Evolutionary conservation across 2,329 filamentous ascomycete genomes (phyloP).

Genomic region (Tolypocladium amazonense): DNA sequence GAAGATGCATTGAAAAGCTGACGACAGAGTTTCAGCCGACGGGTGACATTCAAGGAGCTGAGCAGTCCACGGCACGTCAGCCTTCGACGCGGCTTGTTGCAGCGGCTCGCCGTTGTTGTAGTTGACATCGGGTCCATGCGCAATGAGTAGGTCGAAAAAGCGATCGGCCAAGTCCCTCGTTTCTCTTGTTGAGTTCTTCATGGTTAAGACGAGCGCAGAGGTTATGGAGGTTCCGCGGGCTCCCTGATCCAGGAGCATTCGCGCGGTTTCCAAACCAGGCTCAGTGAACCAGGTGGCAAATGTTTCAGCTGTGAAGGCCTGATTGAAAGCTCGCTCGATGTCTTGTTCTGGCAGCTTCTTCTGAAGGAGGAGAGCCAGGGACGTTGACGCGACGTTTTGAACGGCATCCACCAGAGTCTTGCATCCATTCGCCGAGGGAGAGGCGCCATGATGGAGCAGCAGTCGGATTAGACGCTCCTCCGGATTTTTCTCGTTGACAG

Average conservation of each 20-base stretch:
- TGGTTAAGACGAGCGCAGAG: slow-evolving; percentile 32
- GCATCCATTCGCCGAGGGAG: slow-evolving; percentile 38
- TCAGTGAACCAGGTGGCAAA: slow-evolving; percentile 34
- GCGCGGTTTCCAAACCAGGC: slow-evolving; percentile 34
- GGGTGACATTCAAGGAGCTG: slow-evolving; percentile 40
- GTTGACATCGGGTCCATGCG: slow-evolving; percentile 35
- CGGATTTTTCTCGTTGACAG: slow-evolving; percentile 40
- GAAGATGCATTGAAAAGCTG: slow-evolving; percentile 47
- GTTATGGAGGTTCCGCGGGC: slow-evolving; percentile 34
- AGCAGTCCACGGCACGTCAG: slow-evolving; percentile 36
- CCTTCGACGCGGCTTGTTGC: slow-evolving; percentile 40
- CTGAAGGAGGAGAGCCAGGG: slow-evolving; percentile 32
- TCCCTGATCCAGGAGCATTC: slow-evolving; percentile 37
- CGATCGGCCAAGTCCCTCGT: slow-evolving; percentile 27
- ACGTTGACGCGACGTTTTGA: slow-evolving; percentile 23
- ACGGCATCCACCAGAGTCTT: slow-evolving; percentile 41
- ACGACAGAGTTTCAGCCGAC: slow-evolving; percentile 35
- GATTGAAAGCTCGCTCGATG: slow-evolving; percentile 32
- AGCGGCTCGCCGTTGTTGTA: slow-evolving; percentile 43
- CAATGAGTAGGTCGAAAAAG: slow-evolving; percentile 31
- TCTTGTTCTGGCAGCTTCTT: slow-evolving; percentile 29
- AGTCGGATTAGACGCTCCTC: slow-evolving; percentile 36
- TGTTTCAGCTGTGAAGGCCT: slow-evolving; percentile 30
- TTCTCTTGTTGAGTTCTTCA: slow-evolving; percentile 30
- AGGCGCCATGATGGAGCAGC: slow-evolving; percentile 40